phyloP scores from a whole-genome alignment of 495 filamentous ascomycete species.

The Daldinia caldariorum region DNA sequence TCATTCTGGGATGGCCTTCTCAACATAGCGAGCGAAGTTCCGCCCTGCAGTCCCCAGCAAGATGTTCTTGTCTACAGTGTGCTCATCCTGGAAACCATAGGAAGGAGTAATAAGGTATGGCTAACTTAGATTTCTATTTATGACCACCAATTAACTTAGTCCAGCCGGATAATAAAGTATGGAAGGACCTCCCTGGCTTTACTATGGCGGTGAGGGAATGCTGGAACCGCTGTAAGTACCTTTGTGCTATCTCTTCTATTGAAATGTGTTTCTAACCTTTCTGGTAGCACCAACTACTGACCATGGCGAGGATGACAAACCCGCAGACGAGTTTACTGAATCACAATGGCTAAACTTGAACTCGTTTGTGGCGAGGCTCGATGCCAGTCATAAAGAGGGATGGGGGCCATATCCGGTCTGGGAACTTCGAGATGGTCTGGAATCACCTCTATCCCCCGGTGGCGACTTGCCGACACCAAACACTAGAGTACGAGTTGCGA shows the following conservation, averaged over 20 bases:
- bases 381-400: neutral
- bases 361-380: constrained; percentile 11
- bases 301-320: no score
- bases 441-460: neutral
- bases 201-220: neutral
- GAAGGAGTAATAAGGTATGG: neutral
- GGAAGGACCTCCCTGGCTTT: neutral
- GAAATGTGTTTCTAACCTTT: neutral
- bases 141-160: neutral
- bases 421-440: constrained; percentile 4
- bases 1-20: neutral
- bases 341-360: constrained; percentile 21
- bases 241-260: neutral
- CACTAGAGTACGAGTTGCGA: constrained; percentile 1
- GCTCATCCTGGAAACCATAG: neutral
- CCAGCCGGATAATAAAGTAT: neutral
- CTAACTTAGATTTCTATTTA: neutral
- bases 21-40: neutral
- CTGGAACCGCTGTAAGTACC: constrained; percentile 10
- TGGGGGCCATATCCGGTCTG: constrained; percentile 6
- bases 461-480: neutral
- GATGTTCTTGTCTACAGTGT: constrained; percentile 12
- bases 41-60: neutral
- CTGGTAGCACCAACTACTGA: neutral
- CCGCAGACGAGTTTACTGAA: neutral